Percentiles rank a stretch among this genome's conserved stretches.
Conservation (phyloP, 176 grass and related monocot species). For the Stipa capillata region DNA sequence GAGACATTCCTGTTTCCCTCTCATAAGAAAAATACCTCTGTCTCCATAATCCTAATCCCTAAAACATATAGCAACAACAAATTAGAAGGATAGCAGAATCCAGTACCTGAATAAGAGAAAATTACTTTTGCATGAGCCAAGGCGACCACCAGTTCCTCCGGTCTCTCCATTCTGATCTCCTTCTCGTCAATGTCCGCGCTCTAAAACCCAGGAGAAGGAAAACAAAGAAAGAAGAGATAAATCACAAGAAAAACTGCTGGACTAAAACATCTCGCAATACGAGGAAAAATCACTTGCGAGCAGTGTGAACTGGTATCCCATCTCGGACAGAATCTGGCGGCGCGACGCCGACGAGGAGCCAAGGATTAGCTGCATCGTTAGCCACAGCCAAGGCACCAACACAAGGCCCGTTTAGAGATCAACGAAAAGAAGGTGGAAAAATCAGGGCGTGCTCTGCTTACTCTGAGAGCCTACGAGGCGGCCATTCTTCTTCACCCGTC, state of each 20-base stretch:
- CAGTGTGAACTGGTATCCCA: constrained; percentile 83
- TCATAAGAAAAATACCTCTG: background rate
- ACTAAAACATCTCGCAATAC: background rate
- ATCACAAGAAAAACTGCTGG: background rate
- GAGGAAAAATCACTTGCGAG: constrained; percentile 32
- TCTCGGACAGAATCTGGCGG: constrained; percentile 78
- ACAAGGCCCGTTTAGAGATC: background rate
- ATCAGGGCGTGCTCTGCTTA: background rate
- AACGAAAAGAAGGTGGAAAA: background rate
- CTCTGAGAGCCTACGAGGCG: constrained; percentile 36
- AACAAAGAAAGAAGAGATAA: background rate
- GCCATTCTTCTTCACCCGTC: constrained; percentile 27
- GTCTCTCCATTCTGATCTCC: constrained; percentile 68
- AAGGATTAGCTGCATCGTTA: constrained; percentile 62
- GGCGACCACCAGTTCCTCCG: constrained; percentile 73
- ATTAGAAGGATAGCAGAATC: background rate
- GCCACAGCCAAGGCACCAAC: background rate
- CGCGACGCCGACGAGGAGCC: constrained; percentile 85
- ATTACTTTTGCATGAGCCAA: constrained; percentile 85
- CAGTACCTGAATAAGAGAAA: background rate
- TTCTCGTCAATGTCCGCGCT: constrained; percentile 91
- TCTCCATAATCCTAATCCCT: background rate
- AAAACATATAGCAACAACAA: background rate
- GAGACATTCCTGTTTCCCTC: background rate
- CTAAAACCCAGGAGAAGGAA: constrained; percentile 10